These are phyloP conservation scores for Penstemon davidsonii DNA, from an alignment of 257 asterid genomes.

Conservation along the genomic window DNA sequence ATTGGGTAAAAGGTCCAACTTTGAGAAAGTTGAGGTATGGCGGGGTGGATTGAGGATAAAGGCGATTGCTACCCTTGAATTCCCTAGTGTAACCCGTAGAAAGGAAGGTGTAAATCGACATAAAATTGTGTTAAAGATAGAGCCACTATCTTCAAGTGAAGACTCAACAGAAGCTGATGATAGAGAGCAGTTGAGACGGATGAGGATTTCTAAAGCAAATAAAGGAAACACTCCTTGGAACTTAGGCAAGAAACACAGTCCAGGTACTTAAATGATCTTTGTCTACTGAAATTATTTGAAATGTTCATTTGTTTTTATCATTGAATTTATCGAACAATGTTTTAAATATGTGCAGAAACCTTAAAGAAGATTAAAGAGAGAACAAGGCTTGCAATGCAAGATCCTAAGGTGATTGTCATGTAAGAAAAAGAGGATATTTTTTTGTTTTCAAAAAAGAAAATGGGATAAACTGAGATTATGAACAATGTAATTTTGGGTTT, in stretches of 20 bases:
- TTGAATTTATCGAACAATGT: conserved; percentile 20
- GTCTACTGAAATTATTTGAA: background rate
- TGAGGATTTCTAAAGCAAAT: conserved; percentile 91
- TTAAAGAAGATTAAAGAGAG: conserved; percentile 73
- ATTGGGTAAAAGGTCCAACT: conserved; percentile 30
- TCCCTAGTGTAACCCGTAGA: conserved; percentile 31
- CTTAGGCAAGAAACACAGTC: conserved; percentile 89
- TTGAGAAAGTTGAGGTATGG: conserved; percentile 40
- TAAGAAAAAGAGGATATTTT: conserved; percentile 45
- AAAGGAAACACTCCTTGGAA: conserved; percentile 97
- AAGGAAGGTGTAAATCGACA: conserved; percentile 36
- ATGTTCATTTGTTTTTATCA: background rate
- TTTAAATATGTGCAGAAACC: conserved; percentile 64
- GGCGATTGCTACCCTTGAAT: conserved; percentile 74
- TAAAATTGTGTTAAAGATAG: conserved; percentile 41
- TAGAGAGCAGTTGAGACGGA: conserved; percentile 79
- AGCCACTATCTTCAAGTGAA: conserved; percentile 44
- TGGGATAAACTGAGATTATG: conserved; percentile 15
- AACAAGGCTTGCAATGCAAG: conserved; percentile 94
- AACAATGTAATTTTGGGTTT: background rate
- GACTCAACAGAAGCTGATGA: conserved; percentile 55
- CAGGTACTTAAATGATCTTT: conserved; percentile 48
- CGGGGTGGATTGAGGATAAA: conserved; percentile 53
- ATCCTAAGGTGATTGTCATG: conserved; percentile 99
- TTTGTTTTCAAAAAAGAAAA: background rate